phyloP scores from a whole-genome alignment of 495 filamentous ascomycete species.

The Parmelia sp. region DNA sequence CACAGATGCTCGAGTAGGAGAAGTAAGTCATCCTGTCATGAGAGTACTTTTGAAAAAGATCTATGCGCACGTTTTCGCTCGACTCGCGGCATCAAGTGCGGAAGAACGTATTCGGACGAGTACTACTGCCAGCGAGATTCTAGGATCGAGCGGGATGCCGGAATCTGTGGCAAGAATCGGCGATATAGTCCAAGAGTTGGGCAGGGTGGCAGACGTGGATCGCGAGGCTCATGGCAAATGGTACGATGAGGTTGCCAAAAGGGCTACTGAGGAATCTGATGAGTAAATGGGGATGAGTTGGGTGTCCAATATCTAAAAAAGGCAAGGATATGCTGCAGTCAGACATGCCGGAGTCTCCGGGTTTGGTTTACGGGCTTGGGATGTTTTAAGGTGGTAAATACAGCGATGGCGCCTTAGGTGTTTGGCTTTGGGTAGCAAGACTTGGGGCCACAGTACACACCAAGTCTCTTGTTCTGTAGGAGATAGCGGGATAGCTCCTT shows the following conservation, averaged over 20 bases:
- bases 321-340: conserved; percentile 41
- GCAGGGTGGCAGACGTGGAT: conserved; percentile 70
- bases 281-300: conserved; percentile 20
- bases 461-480: not conserved
- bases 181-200: conserved; percentile 71
- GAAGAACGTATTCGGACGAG: conserved; percentile 76
- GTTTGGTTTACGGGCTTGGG: not conserved
- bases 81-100: conserved; percentile 68
- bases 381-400: not conserved
- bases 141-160: conserved; percentile 71
- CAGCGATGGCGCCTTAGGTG: not conserved
- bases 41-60: conserved; percentile 33
- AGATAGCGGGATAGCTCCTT: not conserved
- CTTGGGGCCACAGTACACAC: not conserved
- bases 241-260: conserved; percentile 60
- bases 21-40: conserved; percentile 35
- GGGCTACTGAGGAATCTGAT: conserved; percentile 10
- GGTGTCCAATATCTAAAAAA: not conserved
- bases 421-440: not conserved
- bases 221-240: conserved; percentile 68
- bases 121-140: conserved; percentile 72
- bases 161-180: conserved; percentile 88
- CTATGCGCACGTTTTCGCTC: conserved; percentile 61
- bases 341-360: not conserved
- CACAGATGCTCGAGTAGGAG: conserved; percentile 31